Evolutionary conservation across 345 rosid genomes (phyloP), one percentile per base, ranked within the genome.

Genomic region (Camelina laxa): DNA sequence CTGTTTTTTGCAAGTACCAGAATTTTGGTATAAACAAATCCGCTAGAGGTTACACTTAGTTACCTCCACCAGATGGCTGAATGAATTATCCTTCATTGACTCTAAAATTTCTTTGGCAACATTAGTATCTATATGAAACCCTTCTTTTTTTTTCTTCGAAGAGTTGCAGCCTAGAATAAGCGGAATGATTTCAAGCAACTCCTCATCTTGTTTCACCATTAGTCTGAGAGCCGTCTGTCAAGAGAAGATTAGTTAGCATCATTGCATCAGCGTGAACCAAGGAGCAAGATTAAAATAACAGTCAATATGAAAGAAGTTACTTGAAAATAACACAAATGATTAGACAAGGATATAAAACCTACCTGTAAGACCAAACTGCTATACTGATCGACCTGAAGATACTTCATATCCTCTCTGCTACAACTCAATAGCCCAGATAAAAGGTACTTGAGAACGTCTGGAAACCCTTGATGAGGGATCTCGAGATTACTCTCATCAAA

Each of bases 361-460:
- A 77, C 96, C 96, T 92, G 98, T 82, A 92, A 83, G 79, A 95
- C 99, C 82, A 92, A 85, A 84, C 97, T 87, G 84, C 97, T 74
- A 49, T 73, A 88, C 71, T 86, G 98, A 86, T 92, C 87, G 62
- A 82, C 85, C 82, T 67, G 91, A 67, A 92, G 75, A 77, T 69
- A 79, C 71, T 76, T 75, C 70, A 84, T 75, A 75, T 90, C 87
- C 50, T 79, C 81, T 22, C 55, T 73, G 75, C 85, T 59, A 77
- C 83, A 84, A 36, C 79, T 86, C 72, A 95, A 65, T 79, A 95
- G 71, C 57, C 86, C 96, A 8, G 87, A 86, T 27, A 89, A 80
- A 72, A 95, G 86, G 73, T 70, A 77, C 77, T 77, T 84, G 19
- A 86, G 60, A 76, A 92, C 82, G 75, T 80, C 78, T 13, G 97